Base-by-base conservation (phyloP, 768 basidiomycete genomes). In the Cubamyces sp. region DNA sequence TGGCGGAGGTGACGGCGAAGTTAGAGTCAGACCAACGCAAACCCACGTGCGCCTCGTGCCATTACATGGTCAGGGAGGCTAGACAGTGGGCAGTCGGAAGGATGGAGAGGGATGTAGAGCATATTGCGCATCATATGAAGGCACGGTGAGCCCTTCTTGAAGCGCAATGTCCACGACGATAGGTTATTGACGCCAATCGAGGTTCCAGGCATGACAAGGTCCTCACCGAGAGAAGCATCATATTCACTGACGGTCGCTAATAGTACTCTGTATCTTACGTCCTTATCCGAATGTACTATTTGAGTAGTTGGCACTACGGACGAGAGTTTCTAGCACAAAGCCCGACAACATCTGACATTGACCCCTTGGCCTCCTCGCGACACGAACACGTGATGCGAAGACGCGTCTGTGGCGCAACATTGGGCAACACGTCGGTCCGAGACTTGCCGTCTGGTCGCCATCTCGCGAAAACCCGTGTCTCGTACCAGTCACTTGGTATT, bases 111-210 rank as follows among this genome's bases (percentile, higher is more conserved):
- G 54, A 55, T 18, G 26, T 55, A 1, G 34, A 14, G 3, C 7
- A 45, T 3, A 15, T 46, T 8, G 54, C 54, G 18, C 54, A 55
- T 18, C 54, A 55, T 15, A 45, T 46, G 54, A 45, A 55, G 30
- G n/a, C 54, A 28, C 45, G 43, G 54, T 55, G 28, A 34, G 34
- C 34, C 34, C 11, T 11, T 34, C 34, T 34, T 5, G 34, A 7
- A 9, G 9, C 4, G 1, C 11, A 11, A 34, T 11, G 9, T 34
- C 34, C 9, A 34, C n/a, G n/a, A 8, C 11, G 34, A 34, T 6
- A 11, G 34, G 34, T 9, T 34, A 5, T 7, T 34, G 34, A 34
- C 6, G 11, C 34, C 11, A 1, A 5, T 1, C 34, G 1, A 5
- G 34, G 6, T 34, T 7, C 34, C 34, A 34, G 34, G 9, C 34